Percentiles rank a stretch among this genome's conserved stretches.
Conservation (phyloP, 768 basidiomycete genomes). For the Gloeopeniophorella convolvens region DNA sequence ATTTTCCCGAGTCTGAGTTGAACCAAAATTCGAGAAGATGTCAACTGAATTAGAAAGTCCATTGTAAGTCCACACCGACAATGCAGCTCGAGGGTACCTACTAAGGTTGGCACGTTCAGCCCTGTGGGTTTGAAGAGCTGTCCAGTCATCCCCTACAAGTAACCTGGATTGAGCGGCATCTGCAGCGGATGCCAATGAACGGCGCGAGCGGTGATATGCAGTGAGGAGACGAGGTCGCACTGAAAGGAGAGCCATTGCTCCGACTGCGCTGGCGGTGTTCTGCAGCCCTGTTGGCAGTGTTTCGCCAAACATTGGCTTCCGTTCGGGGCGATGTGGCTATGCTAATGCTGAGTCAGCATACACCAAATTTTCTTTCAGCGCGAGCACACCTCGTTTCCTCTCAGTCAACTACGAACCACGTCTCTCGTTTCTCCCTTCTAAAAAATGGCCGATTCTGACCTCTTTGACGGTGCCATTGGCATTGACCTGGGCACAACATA, state of each 20-base stretch:
- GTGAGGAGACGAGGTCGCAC: constrained; percentile 1
- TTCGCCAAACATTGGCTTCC: too few relatives aligned
- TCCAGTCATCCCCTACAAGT: constrained; percentile 57
- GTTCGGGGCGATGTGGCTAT: not conserved
- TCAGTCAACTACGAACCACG: constrained; percentile 25
- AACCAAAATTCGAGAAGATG: constrained; percentile 62
- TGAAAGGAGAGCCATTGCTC: constrained; percentile 24
- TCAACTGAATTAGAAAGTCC: constrained; percentile 25
- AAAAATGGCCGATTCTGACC: constrained; percentile 62
- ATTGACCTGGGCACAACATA: constrained; percentile 98
- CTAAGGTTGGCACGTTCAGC: constrained; percentile 50
- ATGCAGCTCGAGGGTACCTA: constrained; percentile 29
- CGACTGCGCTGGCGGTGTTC: not conserved
- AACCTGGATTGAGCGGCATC: constrained; percentile 23
- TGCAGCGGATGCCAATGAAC: constrained; percentile 16
- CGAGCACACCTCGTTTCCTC: not conserved
- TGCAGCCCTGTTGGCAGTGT: too few relatives aligned
- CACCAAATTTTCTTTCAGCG: constrained; percentile 4
- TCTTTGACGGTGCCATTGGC: constrained; percentile 94
- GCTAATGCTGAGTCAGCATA: constrained; percentile 4
- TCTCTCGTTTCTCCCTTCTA: constrained; percentile 31
- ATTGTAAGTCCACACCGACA: constrained; percentile 33
- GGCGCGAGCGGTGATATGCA: not conserved
- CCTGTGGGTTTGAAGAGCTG: constrained; percentile 51
- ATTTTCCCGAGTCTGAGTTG: constrained; percentile 60